phyloP scores from a whole-genome alignment of 371 early-diverging fungal genomes.

The Phascolomyces articulosus region DNA sequence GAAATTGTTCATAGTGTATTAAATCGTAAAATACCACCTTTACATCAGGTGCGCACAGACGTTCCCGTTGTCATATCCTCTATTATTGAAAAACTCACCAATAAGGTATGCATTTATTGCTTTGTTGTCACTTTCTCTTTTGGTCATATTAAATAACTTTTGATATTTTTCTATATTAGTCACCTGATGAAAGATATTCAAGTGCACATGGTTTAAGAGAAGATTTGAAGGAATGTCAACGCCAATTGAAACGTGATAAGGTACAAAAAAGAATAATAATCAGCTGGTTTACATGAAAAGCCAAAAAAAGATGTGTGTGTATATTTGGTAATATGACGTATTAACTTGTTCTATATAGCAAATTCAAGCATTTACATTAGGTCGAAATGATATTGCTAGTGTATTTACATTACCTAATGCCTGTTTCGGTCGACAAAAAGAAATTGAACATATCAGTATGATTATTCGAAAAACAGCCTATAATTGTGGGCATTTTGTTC shows the following conservation, averaged over 20 bases:
- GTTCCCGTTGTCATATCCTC: conserved; percentile 49
- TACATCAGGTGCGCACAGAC: conserved; percentile 47
- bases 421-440: conserved; percentile 50
- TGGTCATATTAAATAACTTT: not conserved
- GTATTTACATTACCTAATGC: conserved; percentile 58
- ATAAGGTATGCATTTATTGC: conserved; percentile 40
- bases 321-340: too few species aligned
- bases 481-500: conserved; percentile 25
- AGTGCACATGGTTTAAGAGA: conserved; percentile 61
- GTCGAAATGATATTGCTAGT: conserved; percentile 54
- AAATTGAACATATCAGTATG: conserved; percentile 33
- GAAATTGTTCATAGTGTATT: conserved; percentile 61
- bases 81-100: conserved; percentile 62
- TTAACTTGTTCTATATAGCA: conserved; percentile 25
- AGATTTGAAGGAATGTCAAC: conserved; percentile 55
- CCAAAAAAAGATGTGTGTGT: too few species aligned
- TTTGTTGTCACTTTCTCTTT: not conserved
- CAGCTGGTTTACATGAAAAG: not conserved
- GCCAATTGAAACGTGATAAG: conserved; percentile 22
- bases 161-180: conserved; percentile 29
- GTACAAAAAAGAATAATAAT: conserved; percentile 1
- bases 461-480: conserved; percentile 46
- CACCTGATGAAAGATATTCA: conserved; percentile 62
- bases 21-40: conserved; percentile 49
- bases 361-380: conserved; percentile 49